Conservation (phyloP, 2,329 filamentous ascomycete species). For the Diaporthe australafricana region DNA sequence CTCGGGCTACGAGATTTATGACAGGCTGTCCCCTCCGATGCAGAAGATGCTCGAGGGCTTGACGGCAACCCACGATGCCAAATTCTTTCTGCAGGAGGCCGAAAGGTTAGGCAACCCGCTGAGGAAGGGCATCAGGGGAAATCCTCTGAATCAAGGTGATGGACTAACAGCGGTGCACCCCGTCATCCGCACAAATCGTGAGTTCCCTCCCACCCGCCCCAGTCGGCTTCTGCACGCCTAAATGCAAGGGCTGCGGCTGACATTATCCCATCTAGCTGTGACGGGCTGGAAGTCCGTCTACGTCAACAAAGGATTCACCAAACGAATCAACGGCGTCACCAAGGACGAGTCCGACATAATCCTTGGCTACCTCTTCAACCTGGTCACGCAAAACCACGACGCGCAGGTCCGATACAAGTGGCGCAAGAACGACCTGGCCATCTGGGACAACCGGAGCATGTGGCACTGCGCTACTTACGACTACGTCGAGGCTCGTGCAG, state of each 20-base stretch:
- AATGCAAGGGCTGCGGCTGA: neutral
- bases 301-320: constrained; percentile 63
- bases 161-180: constrained; percentile 64
- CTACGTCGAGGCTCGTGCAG: constrained; percentile 59
- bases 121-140: constrained; percentile 56
- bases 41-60: constrained; percentile 59
- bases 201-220: constrained; percentile 35
- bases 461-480: constrained; percentile 70
- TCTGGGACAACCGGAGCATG: constrained; percentile 73
- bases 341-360: constrained; percentile 65
- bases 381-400: constrained; percentile 67
- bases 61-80: constrained; percentile 61
- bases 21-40: constrained; percentile 62
- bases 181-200: constrained; percentile 67
- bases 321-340: constrained; percentile 65
- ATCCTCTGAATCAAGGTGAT: constrained; percentile 67
- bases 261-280: constrained; percentile 48
- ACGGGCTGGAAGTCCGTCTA: constrained; percentile 69
- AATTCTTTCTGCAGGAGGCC: constrained; percentile 63
- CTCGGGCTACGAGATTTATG: constrained; percentile 64
- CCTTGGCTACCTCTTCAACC: constrained; percentile 59
- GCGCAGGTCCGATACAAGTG: constrained; percentile 66
- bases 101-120: constrained; percentile 54
- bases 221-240: neutral
- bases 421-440: constrained; percentile 65